Conservation (phyloP, 2,329 filamentous ascomycete genomes). For the Stachybotrys chlorohalonatus region DNA sequence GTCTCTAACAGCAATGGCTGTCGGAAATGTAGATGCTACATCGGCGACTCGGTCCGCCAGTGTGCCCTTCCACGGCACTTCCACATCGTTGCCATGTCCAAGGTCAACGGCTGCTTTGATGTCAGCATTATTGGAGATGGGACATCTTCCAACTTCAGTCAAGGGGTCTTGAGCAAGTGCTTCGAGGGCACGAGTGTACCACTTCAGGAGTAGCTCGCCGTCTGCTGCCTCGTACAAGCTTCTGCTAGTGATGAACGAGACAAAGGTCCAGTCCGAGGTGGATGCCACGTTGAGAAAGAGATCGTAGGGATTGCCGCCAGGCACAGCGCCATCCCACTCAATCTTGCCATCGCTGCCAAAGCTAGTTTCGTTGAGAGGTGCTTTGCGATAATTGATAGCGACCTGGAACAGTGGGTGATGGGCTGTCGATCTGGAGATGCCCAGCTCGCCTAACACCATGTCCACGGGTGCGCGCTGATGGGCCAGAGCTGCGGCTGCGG, state of each 20-base stretch:
- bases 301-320: neutral
- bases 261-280: neutral
- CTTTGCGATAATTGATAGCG: neutral
- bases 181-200: neutral
- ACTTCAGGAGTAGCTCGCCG: neutral
- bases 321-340: neutral
- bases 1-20: neutral
- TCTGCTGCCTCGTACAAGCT: neutral
- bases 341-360: neutral
- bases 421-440: neutral
- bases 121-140: neutral
- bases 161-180: neutral
- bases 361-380: neutral
- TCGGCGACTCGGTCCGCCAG: neutral
- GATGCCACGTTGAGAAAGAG: neutral
- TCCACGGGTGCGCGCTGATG: neutral
- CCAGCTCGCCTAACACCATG: neutral
- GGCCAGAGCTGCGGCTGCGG: neutral
- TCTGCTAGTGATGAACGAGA: neutral
- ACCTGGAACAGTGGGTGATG: neutral
- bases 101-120: neutral
- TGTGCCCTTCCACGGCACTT: neutral
- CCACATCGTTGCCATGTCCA: neutral
- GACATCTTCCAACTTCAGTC: neutral
- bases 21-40: neutral